Evolutionary conservation across 192 early-diverging fungal species (phyloP).

Genomic region (Podila horticola): DNA sequence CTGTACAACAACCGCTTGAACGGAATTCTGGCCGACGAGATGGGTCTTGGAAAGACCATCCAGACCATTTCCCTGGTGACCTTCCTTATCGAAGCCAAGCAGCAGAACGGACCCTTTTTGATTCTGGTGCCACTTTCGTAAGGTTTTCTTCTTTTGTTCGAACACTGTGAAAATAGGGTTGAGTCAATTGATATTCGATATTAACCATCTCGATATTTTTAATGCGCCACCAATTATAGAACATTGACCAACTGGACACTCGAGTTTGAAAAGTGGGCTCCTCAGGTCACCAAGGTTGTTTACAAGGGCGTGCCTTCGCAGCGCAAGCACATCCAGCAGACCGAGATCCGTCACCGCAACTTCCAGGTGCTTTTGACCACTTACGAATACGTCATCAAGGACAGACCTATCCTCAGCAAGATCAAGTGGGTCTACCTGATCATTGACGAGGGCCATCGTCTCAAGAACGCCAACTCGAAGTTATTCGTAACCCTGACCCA

Average conservation of each 20-base stretch:
- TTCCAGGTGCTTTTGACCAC: conserved; percentile 98
- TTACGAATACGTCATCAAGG: conserved; percentile 97
- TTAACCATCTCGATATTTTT: background rate
- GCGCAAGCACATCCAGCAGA: conserved; percentile 75
- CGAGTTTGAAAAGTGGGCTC: conserved; percentile 99
- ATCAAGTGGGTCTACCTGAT: conserved; percentile 98
- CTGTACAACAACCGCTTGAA: conserved; percentile 98
- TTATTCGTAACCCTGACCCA: conserved; percentile 87
- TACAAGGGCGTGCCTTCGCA: conserved; percentile 90
- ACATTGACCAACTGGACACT: conserved; percentile 97
- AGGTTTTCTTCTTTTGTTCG: conserved; percentile 59
- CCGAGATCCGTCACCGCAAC: conserved; percentile 75
- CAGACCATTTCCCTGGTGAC: conserved; percentile 97
- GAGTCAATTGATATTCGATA: background rate
- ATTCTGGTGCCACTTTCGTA: conserved; percentile 95
- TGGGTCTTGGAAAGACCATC: conserved; percentile 91
- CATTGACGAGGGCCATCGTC: conserved; percentile 99
- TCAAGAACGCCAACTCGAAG: conserved; percentile 96
- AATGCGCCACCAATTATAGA: conserved; percentile 24
- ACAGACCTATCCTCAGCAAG: conserved; percentile 85
- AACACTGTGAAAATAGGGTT: background rate
- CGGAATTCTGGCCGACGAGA: conserved; percentile 98
- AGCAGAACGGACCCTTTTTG: conserved; percentile 94
- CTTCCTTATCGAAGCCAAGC: conserved; percentile 95
- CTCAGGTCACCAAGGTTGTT: conserved; percentile 85